These are phyloP conservation scores for Nymphaea thermarum DNA, from an alignment of 164 flowering plant genomes.

Conservation along the genomic window DNA sequence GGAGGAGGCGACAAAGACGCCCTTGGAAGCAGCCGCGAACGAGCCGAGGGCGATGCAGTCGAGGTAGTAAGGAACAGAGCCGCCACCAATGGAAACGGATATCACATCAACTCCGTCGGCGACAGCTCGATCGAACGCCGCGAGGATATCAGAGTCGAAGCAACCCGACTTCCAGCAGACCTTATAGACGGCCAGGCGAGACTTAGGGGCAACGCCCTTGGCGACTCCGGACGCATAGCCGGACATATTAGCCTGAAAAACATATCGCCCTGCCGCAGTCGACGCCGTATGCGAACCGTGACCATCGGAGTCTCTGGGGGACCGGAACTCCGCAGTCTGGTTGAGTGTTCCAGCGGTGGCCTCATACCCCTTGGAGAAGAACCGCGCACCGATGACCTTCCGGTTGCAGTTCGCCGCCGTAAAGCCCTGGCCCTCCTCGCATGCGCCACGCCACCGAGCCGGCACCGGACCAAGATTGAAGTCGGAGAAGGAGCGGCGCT, in stretches of 20 bases:
- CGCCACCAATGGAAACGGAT: conserved; percentile 79
- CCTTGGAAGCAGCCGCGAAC: conserved; percentile 47
- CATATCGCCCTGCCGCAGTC: conserved; percentile 75
- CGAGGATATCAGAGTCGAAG: conserved; percentile 79
- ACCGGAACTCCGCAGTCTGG: conserved; percentile 48
- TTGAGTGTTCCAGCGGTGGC: conserved; percentile 40
- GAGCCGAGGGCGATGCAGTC: conserved; percentile 81
- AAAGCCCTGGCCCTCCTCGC: conserved; percentile 51
- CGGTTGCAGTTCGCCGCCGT: conserved; percentile 39
- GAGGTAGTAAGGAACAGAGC: conserved; percentile 64
- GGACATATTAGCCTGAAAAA: conserved; percentile 56
- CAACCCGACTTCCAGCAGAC: conserved; percentile 96
- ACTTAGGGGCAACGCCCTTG: conserved; percentile 88
- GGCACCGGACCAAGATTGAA: conserved; percentile 72
- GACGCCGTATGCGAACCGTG: conserved; percentile 98
- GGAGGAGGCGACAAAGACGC: conserved; percentile 63
- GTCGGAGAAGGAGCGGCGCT: conserved; percentile 78
- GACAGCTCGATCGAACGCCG: conserved; percentile 81
- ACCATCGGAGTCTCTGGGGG: conserved; percentile 90
- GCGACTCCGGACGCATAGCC: conserved; percentile 93
- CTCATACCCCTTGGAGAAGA: conserved; percentile 65
- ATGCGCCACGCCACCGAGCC: conserved; percentile 57
- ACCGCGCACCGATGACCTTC: conserved; percentile 80
- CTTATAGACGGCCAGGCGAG: conserved; percentile 74
- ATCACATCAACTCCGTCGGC: conserved; percentile 87